Percentiles rank a stretch among this genome's conserved stretches.
phyloP scores from a whole-genome alignment of 805 yeast species.

The Yarrowia phangngaensis region DNA sequence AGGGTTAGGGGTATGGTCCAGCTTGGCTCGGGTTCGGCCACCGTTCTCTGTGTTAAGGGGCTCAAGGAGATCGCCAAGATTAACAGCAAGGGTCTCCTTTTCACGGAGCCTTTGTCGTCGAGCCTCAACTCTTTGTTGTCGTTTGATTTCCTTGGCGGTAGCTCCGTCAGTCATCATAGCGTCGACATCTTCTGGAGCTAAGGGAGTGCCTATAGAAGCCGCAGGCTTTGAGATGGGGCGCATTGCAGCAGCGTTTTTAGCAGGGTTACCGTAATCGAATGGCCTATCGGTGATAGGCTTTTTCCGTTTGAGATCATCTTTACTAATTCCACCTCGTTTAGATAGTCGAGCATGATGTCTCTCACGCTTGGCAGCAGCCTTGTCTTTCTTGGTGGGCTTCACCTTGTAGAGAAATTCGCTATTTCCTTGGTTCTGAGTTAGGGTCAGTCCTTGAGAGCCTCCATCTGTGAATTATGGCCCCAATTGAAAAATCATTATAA shows the following conservation, averaged over 20 bases:
- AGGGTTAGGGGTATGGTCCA: slow-evolving; percentile 29
- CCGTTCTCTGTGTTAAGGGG: slow-evolving; percentile 13
- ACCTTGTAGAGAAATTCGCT: slow-evolving; percentile 5
- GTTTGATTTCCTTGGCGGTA: slow-evolving; percentile 20
- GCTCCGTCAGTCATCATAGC: slow-evolving; percentile 18
- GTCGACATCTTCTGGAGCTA: slow-evolving; percentile 13
- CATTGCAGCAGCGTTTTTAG: slow-evolving; percentile 17
- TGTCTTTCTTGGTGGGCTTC: slow-evolving; percentile 20
- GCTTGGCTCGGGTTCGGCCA: slow-evolving; percentile 4
- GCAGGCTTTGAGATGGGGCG: background rate
- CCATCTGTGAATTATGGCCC: too few relatives aligned
- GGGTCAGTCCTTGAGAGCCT: too few relatives aligned
- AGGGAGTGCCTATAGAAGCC: background rate
- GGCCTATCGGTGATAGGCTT: slow-evolving; percentile 11
- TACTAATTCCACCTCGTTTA: slow-evolving; percentile 11
- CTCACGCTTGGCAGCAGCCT: slow-evolving; percentile 20
- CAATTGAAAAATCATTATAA: too few relatives aligned
- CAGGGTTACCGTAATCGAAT: slow-evolving; percentile 21
- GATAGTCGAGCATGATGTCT: slow-evolving; percentile 5
- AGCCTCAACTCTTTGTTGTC: slow-evolving; percentile 17
- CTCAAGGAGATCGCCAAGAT: slow-evolving; percentile 19
- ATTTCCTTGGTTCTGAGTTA: slow-evolving; percentile 18
- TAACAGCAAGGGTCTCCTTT: slow-evolving; percentile 16
- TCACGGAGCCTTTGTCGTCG: slow-evolving; percentile 1
- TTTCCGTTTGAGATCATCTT: slow-evolving; percentile 1